A percentile compares a stretch with the other conserved stretches of the same genome.
phyloP scores from a whole-genome alignment of 192 early-diverging fungal genomes.

The Coemansia sp. region DNA sequence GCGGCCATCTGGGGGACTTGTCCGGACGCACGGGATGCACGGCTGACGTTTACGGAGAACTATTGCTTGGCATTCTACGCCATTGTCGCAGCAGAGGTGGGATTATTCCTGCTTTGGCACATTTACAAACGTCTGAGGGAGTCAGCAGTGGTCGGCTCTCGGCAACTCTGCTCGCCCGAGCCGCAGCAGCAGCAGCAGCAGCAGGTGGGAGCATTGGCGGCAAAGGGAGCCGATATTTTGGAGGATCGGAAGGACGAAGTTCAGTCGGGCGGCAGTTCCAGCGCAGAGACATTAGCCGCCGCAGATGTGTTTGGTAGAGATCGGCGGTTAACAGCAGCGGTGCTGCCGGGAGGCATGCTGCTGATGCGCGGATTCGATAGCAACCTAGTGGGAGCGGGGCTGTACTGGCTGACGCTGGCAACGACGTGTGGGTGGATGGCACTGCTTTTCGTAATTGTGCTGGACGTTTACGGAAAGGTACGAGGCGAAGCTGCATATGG shows the following conservation, averaged over 20 bases:
- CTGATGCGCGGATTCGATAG: conserved; percentile 65
- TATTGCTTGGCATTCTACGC: conserved; percentile 60
- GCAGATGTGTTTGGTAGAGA: not conserved
- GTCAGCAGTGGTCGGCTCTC: conserved; percentile 11
- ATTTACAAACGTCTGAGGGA: conserved; percentile 52
- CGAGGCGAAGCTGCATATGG: conserved; percentile 54
- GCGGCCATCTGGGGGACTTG: conserved; percentile 51
- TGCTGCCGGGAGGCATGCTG: conserved; percentile 40
- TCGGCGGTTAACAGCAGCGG: not conserved
- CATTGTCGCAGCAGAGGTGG: conserved; percentile 48
- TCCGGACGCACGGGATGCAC: conserved; percentile 48
- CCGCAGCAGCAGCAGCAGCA: not conserved
- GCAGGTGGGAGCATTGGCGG: not conserved
- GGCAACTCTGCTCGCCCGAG: conserved; percentile 27
- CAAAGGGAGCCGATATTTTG: too few relatives aligned
- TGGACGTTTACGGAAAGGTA: conserved; percentile 73
- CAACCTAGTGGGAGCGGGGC: conserved; percentile 56
- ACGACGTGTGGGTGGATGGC: conserved; percentile 66
- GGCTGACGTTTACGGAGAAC: conserved; percentile 54
- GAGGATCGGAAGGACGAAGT: not conserved
- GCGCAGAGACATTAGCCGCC: not conserved
- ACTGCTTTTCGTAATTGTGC: conserved; percentile 64
- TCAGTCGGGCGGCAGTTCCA: not conserved
- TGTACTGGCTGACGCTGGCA: conserved; percentile 52
- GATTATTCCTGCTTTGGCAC: conserved; percentile 55